Evolutionary conservation across 2,329 filamentous ascomycete species (phyloP).

Genomic region (Plectosphaerella cucumerina): DNA sequence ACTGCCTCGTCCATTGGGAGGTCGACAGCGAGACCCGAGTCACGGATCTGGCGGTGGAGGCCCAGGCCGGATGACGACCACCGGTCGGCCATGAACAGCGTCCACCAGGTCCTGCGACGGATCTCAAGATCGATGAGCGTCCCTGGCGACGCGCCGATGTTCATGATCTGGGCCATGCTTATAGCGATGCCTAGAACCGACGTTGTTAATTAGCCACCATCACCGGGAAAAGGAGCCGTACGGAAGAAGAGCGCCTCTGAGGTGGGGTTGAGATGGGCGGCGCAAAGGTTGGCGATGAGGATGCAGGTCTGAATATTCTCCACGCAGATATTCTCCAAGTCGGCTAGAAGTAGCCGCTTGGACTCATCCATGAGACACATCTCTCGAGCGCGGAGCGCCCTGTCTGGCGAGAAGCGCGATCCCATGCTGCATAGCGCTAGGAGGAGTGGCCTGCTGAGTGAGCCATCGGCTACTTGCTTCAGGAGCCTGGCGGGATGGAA

Average conservation of each 20-base stretch:
- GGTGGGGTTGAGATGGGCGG: slow-evolving; percentile 16
- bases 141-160: not conserved
- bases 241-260: slow-evolving; percentile 25
- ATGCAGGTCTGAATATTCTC: slow-evolving; percentile 27
- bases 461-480: slow-evolving; percentile 1
- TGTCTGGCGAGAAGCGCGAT: slow-evolving; percentile 4
- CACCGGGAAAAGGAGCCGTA: slow-evolving; percentile 2
- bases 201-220: not conserved
- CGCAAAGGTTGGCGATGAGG: slow-evolving; percentile 21
- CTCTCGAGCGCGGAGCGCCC: slow-evolving; percentile 1
- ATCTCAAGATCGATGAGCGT: slow-evolving; percentile 6
- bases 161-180: slow-evolving; percentile 9
- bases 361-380: slow-evolving; percentile 8
- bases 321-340: slow-evolving; percentile 18
- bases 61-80: slow-evolving; percentile 14
- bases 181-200: slow-evolving; percentile 2
- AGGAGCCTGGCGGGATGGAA: slow-evolving; percentile 16
- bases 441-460: slow-evolving; percentile 4
- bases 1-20: slow-evolving; percentile 20
- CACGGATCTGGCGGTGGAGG: slow-evolving; percentile 9
- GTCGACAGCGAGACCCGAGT: slow-evolving; percentile 3
- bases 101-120: slow-evolving; percentile 10
- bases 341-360: slow-evolving; percentile 13
- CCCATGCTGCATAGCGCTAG: slow-evolving; percentile 5
- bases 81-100: slow-evolving; percentile 12